Evolutionary conservation across 2,329 filamentous ascomycete species (phyloP), one percentile per base, ranked within the genome.

Genomic region (Penicillium palitans): DNA sequence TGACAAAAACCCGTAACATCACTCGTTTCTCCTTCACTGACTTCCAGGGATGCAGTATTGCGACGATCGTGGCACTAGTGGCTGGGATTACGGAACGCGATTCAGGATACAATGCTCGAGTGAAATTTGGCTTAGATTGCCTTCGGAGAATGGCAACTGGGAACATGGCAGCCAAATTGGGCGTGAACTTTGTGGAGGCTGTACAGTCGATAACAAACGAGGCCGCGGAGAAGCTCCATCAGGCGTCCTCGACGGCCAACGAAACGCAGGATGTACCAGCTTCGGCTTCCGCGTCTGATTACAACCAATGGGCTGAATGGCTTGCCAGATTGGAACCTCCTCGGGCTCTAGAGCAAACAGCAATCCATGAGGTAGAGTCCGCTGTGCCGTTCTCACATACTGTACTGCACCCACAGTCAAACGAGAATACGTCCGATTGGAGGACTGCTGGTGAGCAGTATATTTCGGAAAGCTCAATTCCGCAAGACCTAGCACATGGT

Each of bases 1-100:
- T 76, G 17, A 63, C 57, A 3, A 54, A 49, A 2, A 72, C 65
- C 2, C 64, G 66, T 3, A 74, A 74, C 9, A 69, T 72, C n/a
- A 70, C 71, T 2, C 67, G 70, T 0, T 76, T 76, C 48, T 76
- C 74, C 0, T 76, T 76, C 47, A 75, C 74, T 5, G 74, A 76
- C 59, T 76, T 76, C 24, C 74, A 76, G 50, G 74, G 72, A 13
- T 76, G 74, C 56, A 76, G 74, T 39, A 74, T 72, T 17, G 74
- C 74, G 4, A 76, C 72, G 2, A 76, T 75, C 25, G 68, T 76
- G 7, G 66, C 70, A 4, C 56, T 76, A 12, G 60, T 76, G 2
- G 63, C 71, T 4, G 73, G 74, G 0, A 73, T 76, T 17, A 56
- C 74, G 6, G 69, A 74, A n/a, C 64, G 72, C 2, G 72, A 75